Evolutionary conservation across 2,329 filamentous ascomycete genomes (phyloP).

Genomic region (Sporothrix euskadiensis): DNA sequence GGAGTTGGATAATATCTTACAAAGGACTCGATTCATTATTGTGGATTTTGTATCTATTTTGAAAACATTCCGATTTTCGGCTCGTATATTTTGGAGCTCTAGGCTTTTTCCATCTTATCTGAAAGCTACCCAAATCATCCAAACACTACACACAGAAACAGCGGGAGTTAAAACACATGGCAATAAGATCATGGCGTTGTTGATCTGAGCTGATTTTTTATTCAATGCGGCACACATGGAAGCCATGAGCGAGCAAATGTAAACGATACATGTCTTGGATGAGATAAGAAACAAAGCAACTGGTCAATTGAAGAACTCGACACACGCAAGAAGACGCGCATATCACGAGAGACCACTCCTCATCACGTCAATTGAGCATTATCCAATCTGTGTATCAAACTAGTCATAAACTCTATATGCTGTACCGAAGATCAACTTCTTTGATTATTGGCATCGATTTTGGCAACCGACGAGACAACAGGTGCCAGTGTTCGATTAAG

Average conservation of each 20-base stretch:
- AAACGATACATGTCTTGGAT: not conserved
- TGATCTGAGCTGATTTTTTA: not conserved
- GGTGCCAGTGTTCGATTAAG: not conserved
- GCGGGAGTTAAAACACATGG: not conserved
- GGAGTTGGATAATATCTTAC: not conserved
- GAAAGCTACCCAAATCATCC: not conserved
- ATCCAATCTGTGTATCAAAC: not conserved
- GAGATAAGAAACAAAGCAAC: not conserved
- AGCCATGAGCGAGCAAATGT: not conserved
- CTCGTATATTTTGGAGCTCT: too few relatives aligned
- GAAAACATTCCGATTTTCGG: too few relatives aligned
- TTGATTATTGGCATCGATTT: not conserved
- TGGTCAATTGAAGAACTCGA: not conserved
- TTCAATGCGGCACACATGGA: not conserved
- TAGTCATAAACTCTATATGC: not conserved
- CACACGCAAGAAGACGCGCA: not conserved
- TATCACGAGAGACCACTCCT: not conserved
- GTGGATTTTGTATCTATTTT: too few relatives aligned
- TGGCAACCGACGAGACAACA: not conserved
- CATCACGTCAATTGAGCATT: not conserved
- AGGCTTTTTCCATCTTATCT: not conserved
- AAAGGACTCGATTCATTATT: not conserved
- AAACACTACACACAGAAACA: not conserved
- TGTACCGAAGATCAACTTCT: not conserved
- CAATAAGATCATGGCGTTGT: not conserved